A percentile compares a stretch with the other conserved stretches of the same genome.
Conservation (phyloP, 148 eudicot genomes). For the Fagopyrum esculentum region DNA sequence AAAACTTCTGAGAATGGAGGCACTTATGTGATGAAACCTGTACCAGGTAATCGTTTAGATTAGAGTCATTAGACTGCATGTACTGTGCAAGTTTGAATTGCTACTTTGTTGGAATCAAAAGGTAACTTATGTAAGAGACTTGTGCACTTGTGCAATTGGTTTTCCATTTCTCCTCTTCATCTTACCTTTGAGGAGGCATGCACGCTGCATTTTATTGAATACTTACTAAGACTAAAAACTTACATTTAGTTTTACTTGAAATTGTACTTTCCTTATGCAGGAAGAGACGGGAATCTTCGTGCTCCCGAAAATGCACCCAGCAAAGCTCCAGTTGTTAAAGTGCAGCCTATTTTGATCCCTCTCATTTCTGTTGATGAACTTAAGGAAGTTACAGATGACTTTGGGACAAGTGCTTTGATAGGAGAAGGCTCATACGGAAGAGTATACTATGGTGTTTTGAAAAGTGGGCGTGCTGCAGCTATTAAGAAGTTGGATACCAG, state of each 20-base stretch:
- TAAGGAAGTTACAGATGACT: conserved; percentile 65
- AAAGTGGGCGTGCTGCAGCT: conserved; percentile 60
- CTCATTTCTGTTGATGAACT: conserved; percentile 62
- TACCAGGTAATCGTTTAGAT: conserved; percentile 5
- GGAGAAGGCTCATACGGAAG: conserved; percentile 94
- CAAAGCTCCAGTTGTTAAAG: conserved; percentile 38
- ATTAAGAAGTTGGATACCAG: conserved; percentile 77
- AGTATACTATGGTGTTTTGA: conserved; percentile 60
- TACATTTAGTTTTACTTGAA: neutral
- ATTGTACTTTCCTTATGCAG: conserved; percentile 12
- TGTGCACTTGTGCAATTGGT: neutral
- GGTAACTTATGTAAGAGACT: neutral
- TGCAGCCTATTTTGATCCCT: conserved; percentile 58
- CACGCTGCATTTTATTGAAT: neutral
- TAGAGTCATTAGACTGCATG: neutral
- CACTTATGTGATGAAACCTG: conserved; percentile 8
- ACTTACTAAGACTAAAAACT: neutral
- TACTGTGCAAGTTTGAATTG: neutral
- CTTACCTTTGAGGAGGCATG: neutral
- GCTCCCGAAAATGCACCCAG: conserved; percentile 31
- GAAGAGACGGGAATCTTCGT: conserved; percentile 31
- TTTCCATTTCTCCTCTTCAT: neutral
- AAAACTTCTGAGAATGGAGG: conserved; percentile 10
- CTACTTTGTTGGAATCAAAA: neutral
- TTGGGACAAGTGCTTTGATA: conserved; percentile 68